phyloP scores from a whole-genome alignment of 1,284 basidiomycete species.

The Sporisorium graminicola region DNA sequence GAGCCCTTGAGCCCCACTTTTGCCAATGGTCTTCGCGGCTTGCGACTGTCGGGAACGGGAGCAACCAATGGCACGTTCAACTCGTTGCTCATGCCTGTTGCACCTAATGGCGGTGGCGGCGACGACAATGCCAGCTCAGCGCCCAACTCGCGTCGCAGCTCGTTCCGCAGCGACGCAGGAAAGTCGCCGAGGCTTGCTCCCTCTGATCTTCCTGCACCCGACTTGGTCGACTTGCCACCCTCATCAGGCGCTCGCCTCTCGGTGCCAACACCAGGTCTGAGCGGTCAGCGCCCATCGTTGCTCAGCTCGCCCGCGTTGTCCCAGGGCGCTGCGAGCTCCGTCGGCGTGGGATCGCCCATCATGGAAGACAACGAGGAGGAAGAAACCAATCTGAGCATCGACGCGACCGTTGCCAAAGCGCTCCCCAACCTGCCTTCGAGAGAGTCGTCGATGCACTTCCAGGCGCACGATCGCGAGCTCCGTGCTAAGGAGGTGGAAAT shows the following conservation, averaged over 20 bases:
- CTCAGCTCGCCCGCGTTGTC: constrained; percentile 43
- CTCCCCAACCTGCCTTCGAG: constrained; percentile 16
- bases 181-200: constrained; percentile 27
- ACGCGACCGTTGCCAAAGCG: constrained; percentile 12
- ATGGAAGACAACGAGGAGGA: constrained; percentile 51
- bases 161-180: constrained; percentile 40
- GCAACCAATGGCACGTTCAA: constrained; percentile 21
- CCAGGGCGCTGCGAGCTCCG: constrained; percentile 44
- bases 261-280: constrained; percentile 18
- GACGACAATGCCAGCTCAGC: constrained; percentile 27
- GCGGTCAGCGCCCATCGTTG: constrained; percentile 17
- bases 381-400: constrained; percentile 7
- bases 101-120: constrained; percentile 13
- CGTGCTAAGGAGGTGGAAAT: constrained; percentile 60
- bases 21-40: constrained; percentile 43
- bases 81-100: constrained; percentile 30
- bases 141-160: constrained; percentile 52
- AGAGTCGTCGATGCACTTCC: constrained; percentile 27
- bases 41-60: constrained; percentile 45
- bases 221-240: constrained; percentile 14
- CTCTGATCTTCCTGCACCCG: constrained; percentile 17
- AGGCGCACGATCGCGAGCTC: constrained; percentile 42
- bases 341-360: constrained; percentile 47
- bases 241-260: constrained; percentile 27
- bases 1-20: constrained; percentile 50